A percentile compares a stretch with the other conserved stretches of the same genome.
phyloP scores from a whole-genome alignment of 2,329 filamentous ascomycete species.

The Penicillium brevicompactum region DNA sequence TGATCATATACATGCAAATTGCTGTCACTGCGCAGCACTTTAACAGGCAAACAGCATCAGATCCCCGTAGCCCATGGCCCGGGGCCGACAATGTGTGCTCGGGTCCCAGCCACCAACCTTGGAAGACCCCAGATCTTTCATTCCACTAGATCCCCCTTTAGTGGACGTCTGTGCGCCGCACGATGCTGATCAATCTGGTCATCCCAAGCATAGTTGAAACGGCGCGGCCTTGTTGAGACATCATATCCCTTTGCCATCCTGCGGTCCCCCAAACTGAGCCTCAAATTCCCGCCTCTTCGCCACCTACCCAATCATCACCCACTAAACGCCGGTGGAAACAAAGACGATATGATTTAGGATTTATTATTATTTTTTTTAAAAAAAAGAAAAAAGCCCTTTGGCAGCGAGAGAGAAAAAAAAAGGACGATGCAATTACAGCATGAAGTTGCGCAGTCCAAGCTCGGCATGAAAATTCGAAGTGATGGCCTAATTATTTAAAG shows the following conservation, averaged over 20 bases:
- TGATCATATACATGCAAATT: neutral
- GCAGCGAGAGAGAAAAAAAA: neutral
- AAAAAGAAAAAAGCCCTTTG: neutral
- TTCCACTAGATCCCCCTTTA: conserved; percentile 17
- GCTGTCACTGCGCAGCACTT: conserved; percentile 1
- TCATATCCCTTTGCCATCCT: conserved; percentile 18
- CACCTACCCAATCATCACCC: conserved; percentile 7
- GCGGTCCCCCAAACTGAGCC: conserved; percentile 11
- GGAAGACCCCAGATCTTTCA: conserved; percentile 18
- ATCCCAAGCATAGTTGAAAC: conserved; percentile 15
- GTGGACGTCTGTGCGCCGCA: conserved; percentile 24
- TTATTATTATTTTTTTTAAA: neutral
- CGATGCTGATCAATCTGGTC: conserved; percentile 21
- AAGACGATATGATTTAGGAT: neutral
- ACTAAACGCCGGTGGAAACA: conserved; percentile 25
- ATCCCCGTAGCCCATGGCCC: conserved; percentile 1
- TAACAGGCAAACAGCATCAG: neutral
- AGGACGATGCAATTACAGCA: neutral
- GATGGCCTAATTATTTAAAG: conserved; percentile 28
- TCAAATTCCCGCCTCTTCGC: conserved; percentile 6
- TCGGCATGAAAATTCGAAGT: neutral
- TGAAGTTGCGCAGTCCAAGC: neutral
- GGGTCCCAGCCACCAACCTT: conserved; percentile 8
- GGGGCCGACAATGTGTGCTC: neutral
- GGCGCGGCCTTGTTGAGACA: conserved; percentile 22